phyloP scores from a whole-genome alignment of 345 rosid genomes.

The Populus pruinosa region DNA sequence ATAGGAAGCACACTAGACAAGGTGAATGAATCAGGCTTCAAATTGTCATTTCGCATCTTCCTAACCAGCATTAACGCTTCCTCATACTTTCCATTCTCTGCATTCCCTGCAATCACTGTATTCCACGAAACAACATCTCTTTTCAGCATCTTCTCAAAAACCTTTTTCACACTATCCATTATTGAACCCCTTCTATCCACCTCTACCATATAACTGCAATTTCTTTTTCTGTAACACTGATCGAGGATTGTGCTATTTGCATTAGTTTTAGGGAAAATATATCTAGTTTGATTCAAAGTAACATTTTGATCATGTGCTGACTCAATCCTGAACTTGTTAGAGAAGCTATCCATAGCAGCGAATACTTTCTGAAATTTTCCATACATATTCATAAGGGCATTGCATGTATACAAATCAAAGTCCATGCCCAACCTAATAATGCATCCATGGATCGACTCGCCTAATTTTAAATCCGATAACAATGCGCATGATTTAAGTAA shows the following conservation, averaged over 20 bases:
- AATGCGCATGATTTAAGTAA: conserved; percentile 62
- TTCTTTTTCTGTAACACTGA: background rate
- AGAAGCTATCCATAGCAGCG: too few relatives aligned
- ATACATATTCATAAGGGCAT: conserved; percentile 89
- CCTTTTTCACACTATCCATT: conserved; percentile 46
- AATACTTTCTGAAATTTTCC: conserved; percentile 42
- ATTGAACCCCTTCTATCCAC: background rate
- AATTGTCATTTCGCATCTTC: conserved; percentile 48
- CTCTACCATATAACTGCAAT: background rate
- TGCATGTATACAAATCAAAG: conserved; percentile 61
- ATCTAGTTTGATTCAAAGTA: background rate
- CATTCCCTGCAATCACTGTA: conserved; percentile 67
- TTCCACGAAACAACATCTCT: conserved; percentile 84
- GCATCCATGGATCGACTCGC: conserved; percentile 76
- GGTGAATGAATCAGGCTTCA: conserved; percentile 77
- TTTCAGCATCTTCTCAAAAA: conserved; percentile 68
- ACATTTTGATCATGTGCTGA: background rate
- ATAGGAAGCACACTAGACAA: conserved; percentile 75
- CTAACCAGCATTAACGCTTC: conserved; percentile 66
- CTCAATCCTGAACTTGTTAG: background rate
- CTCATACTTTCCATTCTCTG: conserved; percentile 58
- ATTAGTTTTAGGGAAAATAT: background rate
- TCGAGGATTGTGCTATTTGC: background rate
- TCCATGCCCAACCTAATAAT: conserved; percentile 58
- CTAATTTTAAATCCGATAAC: conserved; percentile 51